Base-by-base conservation (phyloP, 805 yeast species). In the Myxozyma kluyveri region DNA sequence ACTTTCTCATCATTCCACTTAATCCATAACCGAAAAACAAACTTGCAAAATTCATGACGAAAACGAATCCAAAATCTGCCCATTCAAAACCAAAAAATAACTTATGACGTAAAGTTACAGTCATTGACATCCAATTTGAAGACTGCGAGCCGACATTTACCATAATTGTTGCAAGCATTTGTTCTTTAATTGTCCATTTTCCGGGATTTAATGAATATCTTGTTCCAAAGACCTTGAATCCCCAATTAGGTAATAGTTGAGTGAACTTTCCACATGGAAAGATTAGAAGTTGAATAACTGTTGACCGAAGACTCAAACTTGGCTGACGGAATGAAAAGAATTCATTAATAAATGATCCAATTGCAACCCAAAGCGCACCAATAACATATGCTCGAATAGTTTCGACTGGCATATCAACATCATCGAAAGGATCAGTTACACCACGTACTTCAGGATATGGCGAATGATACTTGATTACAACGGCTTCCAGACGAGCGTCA, bases 1-100 rank as follows among this genome's bases (percentile, higher is more conserved):
- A 76, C 53, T 77, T 75, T 61, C 84, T 75, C 74, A 82, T 74
- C 22, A 83, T 62, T 43, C 84, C 83, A 4, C 88, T 86, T 64
- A 83, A 75, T 1, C 86, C 83, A 62, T 81, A 78, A 21, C 88
- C 89, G 56, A 83, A 67, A 55, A 78, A 79, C 62, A 82, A 83
- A 2, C 85, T 74, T 2, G 83, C 74, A 2, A 81, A 56, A 1
- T 77, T 68, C 32, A 83, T 69, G 24, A 80, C 59, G 10, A 80
- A 57, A 65, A 80, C 83, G 65, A 75, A 83, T 0, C 80, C 77
- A 65, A 77, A 73, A 14, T 56, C 50, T 9, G 67, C 67, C 63
- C 69, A 65, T 2, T 59, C 40, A 39, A 49, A 39, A 18, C 57
- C 57, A 42, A 60, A 47, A 17, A 67, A 48, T 9, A 43, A 4